Conservation (phyloP, 768 basidiomycete genomes). For the Mycena indigotica region DNA sequence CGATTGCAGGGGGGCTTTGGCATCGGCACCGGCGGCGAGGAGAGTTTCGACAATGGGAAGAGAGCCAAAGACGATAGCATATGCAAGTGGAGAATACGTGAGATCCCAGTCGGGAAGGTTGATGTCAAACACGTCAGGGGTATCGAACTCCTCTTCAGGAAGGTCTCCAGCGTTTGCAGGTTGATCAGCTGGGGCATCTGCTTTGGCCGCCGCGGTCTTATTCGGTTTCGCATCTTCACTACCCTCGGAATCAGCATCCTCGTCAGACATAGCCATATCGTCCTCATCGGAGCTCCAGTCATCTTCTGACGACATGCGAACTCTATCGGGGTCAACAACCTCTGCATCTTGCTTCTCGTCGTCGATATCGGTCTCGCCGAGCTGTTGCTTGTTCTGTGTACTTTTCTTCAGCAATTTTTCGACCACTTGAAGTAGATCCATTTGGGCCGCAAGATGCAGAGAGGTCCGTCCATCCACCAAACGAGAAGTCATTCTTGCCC, state of each 20-base stretch:
- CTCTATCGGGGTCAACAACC: conserved; percentile 27
- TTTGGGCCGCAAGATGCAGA: conserved; percentile 59
- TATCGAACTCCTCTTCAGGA: conserved; percentile 50
- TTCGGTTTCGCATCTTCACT: conserved; percentile 10
- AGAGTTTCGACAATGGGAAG: conserved; percentile 47
- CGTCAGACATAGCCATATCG: conserved; percentile 24
- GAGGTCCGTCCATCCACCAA: conserved; percentile 58
- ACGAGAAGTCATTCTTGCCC: conserved; percentile 56
- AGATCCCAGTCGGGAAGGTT: conserved; percentile 62
- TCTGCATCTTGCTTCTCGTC: conserved; percentile 38
- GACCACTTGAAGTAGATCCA: conserved; percentile 43
- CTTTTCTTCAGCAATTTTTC: conserved; percentile 56
- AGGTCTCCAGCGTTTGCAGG: conserved; percentile 36
- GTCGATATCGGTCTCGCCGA: conserved; percentile 25
- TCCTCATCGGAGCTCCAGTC: conserved; percentile 28
- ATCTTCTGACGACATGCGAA: neutral
- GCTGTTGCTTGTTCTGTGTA: conserved; percentile 38
- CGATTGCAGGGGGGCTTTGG: conserved; percentile 35
- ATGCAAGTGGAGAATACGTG: conserved; percentile 52
- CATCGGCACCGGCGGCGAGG: conserved; percentile 50
- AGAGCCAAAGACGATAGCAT: conserved; percentile 53
- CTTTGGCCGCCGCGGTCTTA: conserved; percentile 10
- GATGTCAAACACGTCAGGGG: conserved; percentile 59
- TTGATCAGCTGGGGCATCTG: conserved; percentile 10
- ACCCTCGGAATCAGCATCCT: conserved; percentile 22